Conservation (phyloP, 129 eudicot species). For the Apium graveolens region DNA sequence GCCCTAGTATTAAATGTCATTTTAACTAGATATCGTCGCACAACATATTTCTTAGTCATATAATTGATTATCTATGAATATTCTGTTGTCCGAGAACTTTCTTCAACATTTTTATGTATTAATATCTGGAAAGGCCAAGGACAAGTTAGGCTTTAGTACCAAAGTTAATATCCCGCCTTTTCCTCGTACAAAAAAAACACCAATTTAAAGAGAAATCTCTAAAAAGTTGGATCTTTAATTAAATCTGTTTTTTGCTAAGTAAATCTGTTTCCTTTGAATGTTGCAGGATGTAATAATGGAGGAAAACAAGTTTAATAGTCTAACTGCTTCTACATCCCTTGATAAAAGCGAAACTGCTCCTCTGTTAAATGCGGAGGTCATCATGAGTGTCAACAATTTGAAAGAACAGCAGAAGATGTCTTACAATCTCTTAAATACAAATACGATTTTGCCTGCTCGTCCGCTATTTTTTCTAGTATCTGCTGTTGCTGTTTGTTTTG, state of each 20-base stretch:
- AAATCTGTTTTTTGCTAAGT: not conserved
- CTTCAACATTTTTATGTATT: not conserved
- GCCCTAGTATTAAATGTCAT: not conserved
- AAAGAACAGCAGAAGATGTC: conserved; percentile 38
- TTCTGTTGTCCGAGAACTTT: not conserved
- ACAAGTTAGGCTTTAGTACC: not conserved
- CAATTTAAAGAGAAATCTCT: not conserved
- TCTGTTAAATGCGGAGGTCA: conserved; percentile 43
- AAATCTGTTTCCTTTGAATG: not conserved
- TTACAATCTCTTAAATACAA: conserved; percentile 15
- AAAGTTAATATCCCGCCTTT: not conserved
- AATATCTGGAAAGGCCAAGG: not conserved
- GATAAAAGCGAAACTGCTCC: conserved; percentile 29
- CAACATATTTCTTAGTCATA: not conserved
- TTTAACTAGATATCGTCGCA: not conserved
- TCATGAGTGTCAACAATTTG: conserved; percentile 28
- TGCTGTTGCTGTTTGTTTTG: conserved; percentile 59
- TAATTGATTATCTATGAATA: not conserved
- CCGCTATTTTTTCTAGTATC: conserved; percentile 37
- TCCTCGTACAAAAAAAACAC: not conserved
- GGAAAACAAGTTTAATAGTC: not conserved
- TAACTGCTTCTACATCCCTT: not conserved
- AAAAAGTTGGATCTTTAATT: not conserved
- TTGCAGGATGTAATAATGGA: conserved; percentile 28
- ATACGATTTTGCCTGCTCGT: conserved; percentile 31